phyloP scores from a whole-genome alignment of 1,139 yeast species.

The Geotrichum reessii region DNA sequence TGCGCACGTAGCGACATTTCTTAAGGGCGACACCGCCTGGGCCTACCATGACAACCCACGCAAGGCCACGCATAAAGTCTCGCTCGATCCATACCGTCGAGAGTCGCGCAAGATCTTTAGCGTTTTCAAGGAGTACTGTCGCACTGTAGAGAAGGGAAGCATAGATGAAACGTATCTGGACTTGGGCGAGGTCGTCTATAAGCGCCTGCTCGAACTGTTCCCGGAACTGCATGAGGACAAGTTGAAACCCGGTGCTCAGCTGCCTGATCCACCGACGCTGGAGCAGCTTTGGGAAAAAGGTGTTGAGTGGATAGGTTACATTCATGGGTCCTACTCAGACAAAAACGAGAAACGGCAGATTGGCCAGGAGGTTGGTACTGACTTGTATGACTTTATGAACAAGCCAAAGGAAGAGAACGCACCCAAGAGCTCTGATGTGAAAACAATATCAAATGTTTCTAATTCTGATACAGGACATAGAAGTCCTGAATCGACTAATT shows the following conservation, averaged over 20 bases:
- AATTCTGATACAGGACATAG: not conserved
- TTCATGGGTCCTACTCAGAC: slow-evolving; percentile 23
- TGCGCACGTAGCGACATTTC: slow-evolving; percentile 92
- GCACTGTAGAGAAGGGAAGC: slow-evolving; percentile 78
- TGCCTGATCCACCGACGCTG: slow-evolving; percentile 43
- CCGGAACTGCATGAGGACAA: slow-evolving; percentile 35
- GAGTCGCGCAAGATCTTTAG: slow-evolving; percentile 76
- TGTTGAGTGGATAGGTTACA: slow-evolving; percentile 33
- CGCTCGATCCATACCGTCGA: slow-evolving; percentile 83
- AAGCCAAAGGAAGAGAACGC: not conserved
- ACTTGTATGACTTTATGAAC: slow-evolving; percentile 15
- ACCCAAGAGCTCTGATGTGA: too few relatives aligned
- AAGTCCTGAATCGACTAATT: not conserved
- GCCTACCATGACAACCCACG: slow-evolving; percentile 50
- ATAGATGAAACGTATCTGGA: slow-evolving; percentile 91
- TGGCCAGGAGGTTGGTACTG: slow-evolving; percentile 23
- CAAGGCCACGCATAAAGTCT: slow-evolving; percentile 59
- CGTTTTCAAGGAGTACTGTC: slow-evolving; percentile 44
- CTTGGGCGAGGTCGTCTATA: slow-evolving; percentile 53
- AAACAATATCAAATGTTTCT: not conserved
- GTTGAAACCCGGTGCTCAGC: slow-evolving; percentile 27
- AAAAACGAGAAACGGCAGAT: slow-evolving; percentile 22
- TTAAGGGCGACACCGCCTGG: slow-evolving; percentile 83
- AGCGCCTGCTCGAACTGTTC: slow-evolving; percentile 33
- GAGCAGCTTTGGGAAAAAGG: slow-evolving; percentile 36